Evolutionary conservation across 2,329 filamentous ascomycete species (phyloP), one percentile per base, ranked within the genome.

Genomic region (Microdochium bolleyi): DNA sequence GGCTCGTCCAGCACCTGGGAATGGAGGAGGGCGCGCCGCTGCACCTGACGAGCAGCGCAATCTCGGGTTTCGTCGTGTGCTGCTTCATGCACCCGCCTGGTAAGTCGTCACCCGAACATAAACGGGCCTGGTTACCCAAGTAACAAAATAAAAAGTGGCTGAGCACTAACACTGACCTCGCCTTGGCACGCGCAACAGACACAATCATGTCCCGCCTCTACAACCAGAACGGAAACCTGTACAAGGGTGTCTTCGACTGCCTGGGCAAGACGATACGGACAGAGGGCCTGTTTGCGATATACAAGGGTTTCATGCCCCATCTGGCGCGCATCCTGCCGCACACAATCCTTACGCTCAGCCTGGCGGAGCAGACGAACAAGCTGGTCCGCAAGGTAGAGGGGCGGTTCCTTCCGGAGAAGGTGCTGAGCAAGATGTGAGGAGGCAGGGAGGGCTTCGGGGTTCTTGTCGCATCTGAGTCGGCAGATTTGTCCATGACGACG

Each of bases 121-220:
- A 30, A 11, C 5, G 27, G n/a, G n/a, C n/a, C n/a, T n/a, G n/a
- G n/a, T n/a, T n/a, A n/a, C n/a, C n/a, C n/a, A n/a, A n/a, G n/a
- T n/a, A n/a, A n/a, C n/a, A n/a, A n/a, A n/a, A n/a, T n/a, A n/a
- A n/a, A n/a, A n/a, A n/a, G n/a, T n/a, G n/a, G n/a, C n/a, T n/a
- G n/a, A n/a, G n/a, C n/a, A 30, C 27, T 30, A 30, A 30, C 27
- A 30, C 27, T 30, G n/a, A n/a, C n/a, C 27, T 30, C 5, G 5
- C 11, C 27, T 30, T 30, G 27, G 5, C 5, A 30, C 11, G 11
- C n/a, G n/a, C n/a, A 30, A 30, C 30, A 81, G 94, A 99, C 69
- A 99, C 94, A 4, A 89, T 99, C 72, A 99, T 99, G 94, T 94
- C 90, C 56, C 87, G 94, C 57, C 86, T 99, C 77, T 99, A 99